These are phyloP conservation scores for Capsicum pubescens DNA, from an alignment of 257 asterid genomes.

Conservation along the genomic window DNA sequence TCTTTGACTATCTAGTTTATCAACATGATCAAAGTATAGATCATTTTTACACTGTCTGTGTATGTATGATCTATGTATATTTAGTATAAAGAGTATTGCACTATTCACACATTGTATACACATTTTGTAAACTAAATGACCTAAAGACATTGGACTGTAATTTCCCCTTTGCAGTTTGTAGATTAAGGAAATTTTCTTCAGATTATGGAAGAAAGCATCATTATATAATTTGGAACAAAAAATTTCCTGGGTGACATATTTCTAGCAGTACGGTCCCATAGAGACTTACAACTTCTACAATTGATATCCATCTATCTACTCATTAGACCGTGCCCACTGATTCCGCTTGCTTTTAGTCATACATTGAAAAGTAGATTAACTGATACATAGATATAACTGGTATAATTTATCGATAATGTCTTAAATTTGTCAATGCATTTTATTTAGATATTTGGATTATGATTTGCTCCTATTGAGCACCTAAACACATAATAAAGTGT, in stretches of 20 bases:
- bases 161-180: too few relatives aligned
- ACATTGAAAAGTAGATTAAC: neutral
- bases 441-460: neutral
- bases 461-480: neutral
- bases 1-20: neutral
- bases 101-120: neutral
- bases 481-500: neutral
- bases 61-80: too few relatives aligned
- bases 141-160: too few relatives aligned
- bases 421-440: neutral
- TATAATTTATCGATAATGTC: too few relatives aligned
- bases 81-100: too few relatives aligned
- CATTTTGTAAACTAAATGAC: neutral
- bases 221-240: neutral
- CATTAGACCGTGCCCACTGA: constrained; percentile 17
- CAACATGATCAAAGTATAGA: neutral
- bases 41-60: too few relatives aligned
- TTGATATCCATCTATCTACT: constrained; percentile 12
- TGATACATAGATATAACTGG: too few relatives aligned
- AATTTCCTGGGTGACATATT: neutral
- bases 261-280: constrained; percentile 10
- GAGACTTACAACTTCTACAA: neutral
- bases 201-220: neutral
- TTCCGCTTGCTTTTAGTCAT: constrained; percentile 10
- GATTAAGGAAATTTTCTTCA: neutral